Conservation (phyloP, 306 rosid genomes). For the Crotalaria pallida region DNA sequence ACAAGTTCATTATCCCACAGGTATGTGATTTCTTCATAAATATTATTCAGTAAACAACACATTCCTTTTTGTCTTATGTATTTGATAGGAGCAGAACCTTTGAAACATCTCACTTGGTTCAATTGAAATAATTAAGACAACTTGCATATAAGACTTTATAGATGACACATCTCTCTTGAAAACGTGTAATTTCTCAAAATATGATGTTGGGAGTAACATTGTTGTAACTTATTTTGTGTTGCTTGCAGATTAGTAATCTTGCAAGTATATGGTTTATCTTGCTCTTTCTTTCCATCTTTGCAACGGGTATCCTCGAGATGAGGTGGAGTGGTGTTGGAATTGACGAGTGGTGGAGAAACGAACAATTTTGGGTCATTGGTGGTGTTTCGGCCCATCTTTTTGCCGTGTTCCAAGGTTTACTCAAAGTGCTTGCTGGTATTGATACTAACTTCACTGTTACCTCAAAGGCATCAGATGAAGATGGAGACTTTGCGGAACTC, state of each 20-base stretch:
- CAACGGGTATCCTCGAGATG: slow-evolving; percentile 91
- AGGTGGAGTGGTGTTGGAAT: slow-evolving; percentile 95
- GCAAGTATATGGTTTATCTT: slow-evolving; percentile 90
- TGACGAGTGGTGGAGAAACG: slow-evolving; percentile 96
- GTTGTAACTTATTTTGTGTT: slow-evolving; percentile 10
- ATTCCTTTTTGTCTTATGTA: background rate
- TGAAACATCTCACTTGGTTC: no score
- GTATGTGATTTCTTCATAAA: slow-evolving; percentile 34
- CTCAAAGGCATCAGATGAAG: slow-evolving; percentile 89
- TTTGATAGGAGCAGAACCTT: no score
- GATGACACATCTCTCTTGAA: background rate
- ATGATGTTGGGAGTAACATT: background rate
- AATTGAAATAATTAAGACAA: no score
- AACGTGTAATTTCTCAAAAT: background rate
- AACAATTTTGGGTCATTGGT: slow-evolving; percentile 94
- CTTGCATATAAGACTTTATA: background rate
- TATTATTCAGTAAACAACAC: background rate
- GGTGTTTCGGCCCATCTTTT: slow-evolving; percentile 91
- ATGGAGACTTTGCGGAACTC: slow-evolving; percentile 75
- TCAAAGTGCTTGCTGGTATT: slow-evolving; percentile 88
- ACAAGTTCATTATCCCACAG: slow-evolving; percentile 94
- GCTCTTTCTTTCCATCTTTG: slow-evolving; percentile 88
- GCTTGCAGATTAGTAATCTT: slow-evolving; percentile 79
- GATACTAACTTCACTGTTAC: slow-evolving; percentile 95
- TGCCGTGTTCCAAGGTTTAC: slow-evolving; percentile 85